Evolutionary conservation across 1,139 yeast genomes (phyloP).

Genomic region (Kluyveromyces sp.): DNA sequence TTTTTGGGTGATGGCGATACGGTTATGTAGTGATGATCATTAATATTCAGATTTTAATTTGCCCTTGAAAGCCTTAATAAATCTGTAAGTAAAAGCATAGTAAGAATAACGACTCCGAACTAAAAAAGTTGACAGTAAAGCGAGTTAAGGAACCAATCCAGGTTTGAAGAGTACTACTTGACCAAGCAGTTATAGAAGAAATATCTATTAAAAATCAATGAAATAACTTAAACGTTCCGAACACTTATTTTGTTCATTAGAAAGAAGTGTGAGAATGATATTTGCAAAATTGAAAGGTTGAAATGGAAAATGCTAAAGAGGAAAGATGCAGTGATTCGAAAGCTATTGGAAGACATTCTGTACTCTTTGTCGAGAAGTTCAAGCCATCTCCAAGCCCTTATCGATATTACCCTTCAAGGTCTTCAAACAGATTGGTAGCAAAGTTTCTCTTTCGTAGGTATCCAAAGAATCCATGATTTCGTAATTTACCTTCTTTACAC

Average conservation of each 20-base stretch:
- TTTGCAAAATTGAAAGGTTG: neutral
- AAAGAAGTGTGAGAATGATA: neutral
- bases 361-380: neutral
- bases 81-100: too few species aligned
- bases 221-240: neutral
- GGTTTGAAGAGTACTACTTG: too few species aligned
- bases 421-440: constrained; percentile 24
- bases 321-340: neutral
- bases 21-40: too few species aligned
- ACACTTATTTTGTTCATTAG: neutral
- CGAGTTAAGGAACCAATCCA: too few species aligned
- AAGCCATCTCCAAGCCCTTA: constrained; percentile 12
- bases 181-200: too few species aligned
- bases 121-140: too few species aligned
- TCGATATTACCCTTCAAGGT: constrained; percentile 21
- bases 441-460: constrained; percentile 39
- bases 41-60: too few species aligned
- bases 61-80: too few species aligned
- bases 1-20: too few species aligned
- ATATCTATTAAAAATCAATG: too few species aligned
- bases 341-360: neutral
- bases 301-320: neutral
- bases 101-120: too few species aligned
- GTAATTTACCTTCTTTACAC: constrained; percentile 49
- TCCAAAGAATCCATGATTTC: constrained; percentile 46